phyloP scores from a whole-genome alignment of 192 early-diverging fungal species.

The Linnemannia elongata region DNA sequence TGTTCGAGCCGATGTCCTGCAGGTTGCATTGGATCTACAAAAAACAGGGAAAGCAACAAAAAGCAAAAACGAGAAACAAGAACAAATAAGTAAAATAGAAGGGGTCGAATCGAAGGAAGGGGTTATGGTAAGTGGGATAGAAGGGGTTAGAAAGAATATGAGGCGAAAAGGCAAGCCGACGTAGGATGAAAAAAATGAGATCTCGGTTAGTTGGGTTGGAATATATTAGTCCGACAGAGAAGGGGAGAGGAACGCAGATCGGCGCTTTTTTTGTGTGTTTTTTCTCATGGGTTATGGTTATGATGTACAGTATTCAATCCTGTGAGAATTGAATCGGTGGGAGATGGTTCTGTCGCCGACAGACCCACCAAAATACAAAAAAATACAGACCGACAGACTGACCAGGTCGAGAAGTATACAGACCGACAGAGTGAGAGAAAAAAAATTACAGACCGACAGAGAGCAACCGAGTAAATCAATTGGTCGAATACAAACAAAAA shows the following conservation, averaged over 20 bases:
- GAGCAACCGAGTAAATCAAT: neutral
- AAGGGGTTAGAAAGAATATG: neutral
- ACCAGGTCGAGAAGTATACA: neutral
- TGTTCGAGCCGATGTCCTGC: constrained; percentile 93
- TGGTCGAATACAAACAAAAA: neutral
- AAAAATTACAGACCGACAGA: neutral
- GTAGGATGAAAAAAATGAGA: neutral
- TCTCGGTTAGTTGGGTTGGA: neutral
- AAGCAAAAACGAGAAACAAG: neutral
- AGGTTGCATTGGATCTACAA: constrained; percentile 88
- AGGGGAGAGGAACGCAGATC: neutral
- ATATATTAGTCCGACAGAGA: neutral
- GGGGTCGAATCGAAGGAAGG: neutral
- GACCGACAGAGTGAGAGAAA: neutral
- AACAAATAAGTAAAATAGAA: neutral
- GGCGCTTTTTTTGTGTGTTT: neutral
- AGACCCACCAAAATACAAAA: constrained; percentile 8
- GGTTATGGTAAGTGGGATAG: neutral
- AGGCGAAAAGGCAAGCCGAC: constrained; percentile 10
- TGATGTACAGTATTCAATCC: neutral
- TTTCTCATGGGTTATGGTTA: neutral
- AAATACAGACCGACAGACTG: neutral
- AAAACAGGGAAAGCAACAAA: neutral
- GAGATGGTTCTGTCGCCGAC: constrained; percentile 4
- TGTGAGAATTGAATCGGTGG: neutral